Conservation (phyloP, 371 early-diverging fungal species). For the Mortierella sp. region DNA sequence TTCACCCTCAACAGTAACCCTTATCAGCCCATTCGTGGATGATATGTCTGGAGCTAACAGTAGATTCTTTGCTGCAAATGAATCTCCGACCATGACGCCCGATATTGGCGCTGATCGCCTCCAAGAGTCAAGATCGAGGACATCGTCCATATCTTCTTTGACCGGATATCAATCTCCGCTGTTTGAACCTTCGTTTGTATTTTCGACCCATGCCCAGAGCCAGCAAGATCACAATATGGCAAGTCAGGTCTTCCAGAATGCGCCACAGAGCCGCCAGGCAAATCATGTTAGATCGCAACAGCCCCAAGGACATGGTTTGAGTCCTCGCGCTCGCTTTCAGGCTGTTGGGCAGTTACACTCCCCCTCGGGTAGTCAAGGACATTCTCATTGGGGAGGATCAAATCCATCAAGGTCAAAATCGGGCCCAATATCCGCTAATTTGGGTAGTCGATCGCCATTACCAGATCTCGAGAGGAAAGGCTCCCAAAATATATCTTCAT, state of each 20-base stretch:
- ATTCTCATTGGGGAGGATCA: constrained; percentile 25
- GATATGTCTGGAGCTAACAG: neutral
- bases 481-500: constrained; percentile 1
- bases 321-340: constrained; percentile 40
- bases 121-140: constrained; percentile 32
- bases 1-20: constrained; percentile 21
- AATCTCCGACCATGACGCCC: neutral
- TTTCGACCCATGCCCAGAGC: constrained; percentile 18
- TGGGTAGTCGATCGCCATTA: constrained; percentile 14
- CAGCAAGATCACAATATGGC: constrained; percentile 15
- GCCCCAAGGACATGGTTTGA: constrained; percentile 13
- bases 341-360: constrained; percentile 16
- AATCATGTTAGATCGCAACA: neutral
- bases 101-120: neutral
- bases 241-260: constrained; percentile 7
- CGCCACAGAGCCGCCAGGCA: constrained; percentile 17
- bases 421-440: constrained; percentile 14
- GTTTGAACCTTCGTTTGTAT: constrained; percentile 31
- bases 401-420: constrained; percentile 13
- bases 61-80: neutral
- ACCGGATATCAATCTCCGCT: constrained; percentile 35
- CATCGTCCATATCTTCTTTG: constrained; percentile 42
- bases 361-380: constrained; percentile 17
- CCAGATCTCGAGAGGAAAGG: constrained; percentile 22
- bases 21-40: constrained; percentile 14